These are phyloP conservation scores for Cymodocea nodosa DNA, from an alignment of 116 monocot species.

Conservation along the genomic window DNA sequence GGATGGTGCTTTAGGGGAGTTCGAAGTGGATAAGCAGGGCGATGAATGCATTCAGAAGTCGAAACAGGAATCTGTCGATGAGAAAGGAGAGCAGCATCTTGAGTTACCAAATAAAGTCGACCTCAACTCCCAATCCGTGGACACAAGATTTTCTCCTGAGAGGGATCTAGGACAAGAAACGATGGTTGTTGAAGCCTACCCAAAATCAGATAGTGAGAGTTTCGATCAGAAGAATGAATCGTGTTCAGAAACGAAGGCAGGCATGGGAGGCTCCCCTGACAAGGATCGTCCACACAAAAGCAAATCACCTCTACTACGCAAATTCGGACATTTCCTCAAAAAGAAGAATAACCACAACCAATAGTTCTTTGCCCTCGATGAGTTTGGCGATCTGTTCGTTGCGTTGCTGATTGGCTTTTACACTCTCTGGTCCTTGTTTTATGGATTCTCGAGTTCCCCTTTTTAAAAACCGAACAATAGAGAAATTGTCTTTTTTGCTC, in stretches of 20 bases:
- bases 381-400: background rate
- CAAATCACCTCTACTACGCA: constrained; percentile 70
- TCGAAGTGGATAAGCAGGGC: background rate
- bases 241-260: constrained; percentile 8
- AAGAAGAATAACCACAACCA: constrained; percentile 56
- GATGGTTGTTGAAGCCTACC: constrained; percentile 28
- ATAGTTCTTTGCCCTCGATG: background rate
- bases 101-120: constrained; percentile 17
- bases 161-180: constrained; percentile 33
- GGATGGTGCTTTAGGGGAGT: constrained; percentile 11
- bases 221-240: constrained; percentile 36
- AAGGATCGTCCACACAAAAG: constrained; percentile 46
- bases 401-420: background rate
- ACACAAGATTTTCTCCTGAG: constrained; percentile 29
- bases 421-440: background rate
- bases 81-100: constrained; percentile 12
- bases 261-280: constrained; percentile 11
- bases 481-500: background rate
- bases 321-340: constrained; percentile 74
- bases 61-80: background rate
- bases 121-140: constrained; percentile 12
- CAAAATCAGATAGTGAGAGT: constrained; percentile 26
- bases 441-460: background rate
- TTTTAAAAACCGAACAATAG: background rate
- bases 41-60: background rate